Conservation (phyloP, 2,329 filamentous ascomycete genomes). For the Trichoderma koningii region DNA sequence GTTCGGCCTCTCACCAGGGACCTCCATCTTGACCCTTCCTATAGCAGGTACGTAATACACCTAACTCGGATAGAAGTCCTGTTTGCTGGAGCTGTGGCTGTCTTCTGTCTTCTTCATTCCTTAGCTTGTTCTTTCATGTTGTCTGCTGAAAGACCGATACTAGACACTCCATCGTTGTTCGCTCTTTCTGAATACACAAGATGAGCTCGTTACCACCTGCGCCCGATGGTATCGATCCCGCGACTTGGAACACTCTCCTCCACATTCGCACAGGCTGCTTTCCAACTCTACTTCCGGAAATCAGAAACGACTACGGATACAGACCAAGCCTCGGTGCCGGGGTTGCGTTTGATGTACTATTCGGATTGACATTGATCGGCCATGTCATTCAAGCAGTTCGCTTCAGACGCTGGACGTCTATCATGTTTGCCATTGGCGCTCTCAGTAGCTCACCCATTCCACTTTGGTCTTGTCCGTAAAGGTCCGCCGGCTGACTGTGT, state of each 20-base stretch:
- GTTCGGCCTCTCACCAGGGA: no score
- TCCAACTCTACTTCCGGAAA: neutral
- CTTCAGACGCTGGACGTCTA: slow-evolving; percentile 5
- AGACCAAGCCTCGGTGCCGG: slow-evolving; percentile 6
- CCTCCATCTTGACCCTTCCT: no score
- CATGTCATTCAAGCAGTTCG: neutral
- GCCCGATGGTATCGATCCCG: neutral
- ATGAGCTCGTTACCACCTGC: neutral
- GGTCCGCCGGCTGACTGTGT: neutral
- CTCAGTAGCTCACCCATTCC: neutral
- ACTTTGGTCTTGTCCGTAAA: no score
- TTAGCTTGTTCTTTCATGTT: neutral
- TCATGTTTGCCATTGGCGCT: neutral
- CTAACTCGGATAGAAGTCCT: no score
- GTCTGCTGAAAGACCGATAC: neutral
- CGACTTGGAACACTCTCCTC: neutral
- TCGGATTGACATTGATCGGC: neutral
- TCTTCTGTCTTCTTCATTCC: no score
- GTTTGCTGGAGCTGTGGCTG: no score
- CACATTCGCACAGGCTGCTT: neutral
- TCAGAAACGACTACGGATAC: slow-evolving; percentile 1
- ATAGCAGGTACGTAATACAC: no score
- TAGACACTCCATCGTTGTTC: neutral
- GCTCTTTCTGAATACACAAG: no score
- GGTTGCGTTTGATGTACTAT: slow-evolving; percentile 4